A percentile compares a stretch with the other conserved stretches of the same genome.
Conservation (phyloP, 768 basidiomycete genomes). For the Pleurotus tuber-regium region DNA sequence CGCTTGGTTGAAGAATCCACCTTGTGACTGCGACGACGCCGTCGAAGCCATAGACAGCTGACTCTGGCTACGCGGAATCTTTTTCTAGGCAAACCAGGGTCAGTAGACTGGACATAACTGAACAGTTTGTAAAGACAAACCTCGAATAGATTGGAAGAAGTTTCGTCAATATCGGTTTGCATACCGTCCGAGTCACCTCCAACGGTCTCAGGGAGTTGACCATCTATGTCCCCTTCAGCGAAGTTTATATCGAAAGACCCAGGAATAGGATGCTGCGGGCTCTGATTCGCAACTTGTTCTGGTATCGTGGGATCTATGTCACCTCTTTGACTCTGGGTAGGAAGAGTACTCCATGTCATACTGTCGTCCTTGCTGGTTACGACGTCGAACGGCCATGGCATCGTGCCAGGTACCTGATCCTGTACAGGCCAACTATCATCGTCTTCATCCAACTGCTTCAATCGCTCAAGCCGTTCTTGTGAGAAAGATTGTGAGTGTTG, state of each 20-base stretch:
- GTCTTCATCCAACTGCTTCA: slow-evolving; percentile 47
- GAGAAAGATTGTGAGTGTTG: slow-evolving; percentile 33
- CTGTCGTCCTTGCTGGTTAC: slow-evolving; percentile 59
- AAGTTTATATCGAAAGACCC: slow-evolving; percentile 35
- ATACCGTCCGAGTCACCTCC: slow-evolving; percentile 31
- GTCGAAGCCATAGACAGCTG: slow-evolving; percentile 56
- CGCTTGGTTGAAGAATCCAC: slow-evolving; percentile 69
- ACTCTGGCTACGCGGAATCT: slow-evolving; percentile 42
- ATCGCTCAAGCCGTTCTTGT: slow-evolving; percentile 21
- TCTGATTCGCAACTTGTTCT: slow-evolving; percentile 14
- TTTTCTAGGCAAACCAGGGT: slow-evolving; percentile 18
- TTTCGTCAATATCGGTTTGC: neutral
- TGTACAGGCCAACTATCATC: slow-evolving; percentile 79
- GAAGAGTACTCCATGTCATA: slow-evolving; percentile 73
- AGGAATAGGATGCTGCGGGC: slow-evolving; percentile 18
- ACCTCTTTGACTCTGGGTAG: slow-evolving; percentile 52
- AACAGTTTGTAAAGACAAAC: neutral
- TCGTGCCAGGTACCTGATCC: slow-evolving; percentile 53
- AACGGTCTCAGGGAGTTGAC: slow-evolving; percentile 28
- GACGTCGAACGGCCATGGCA: slow-evolving; percentile 62
- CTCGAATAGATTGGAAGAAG: neutral
- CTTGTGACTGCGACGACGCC: slow-evolving; percentile 43
- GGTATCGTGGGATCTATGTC: slow-evolving; percentile 30
- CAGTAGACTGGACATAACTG: slow-evolving; percentile 1
- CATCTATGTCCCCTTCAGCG: slow-evolving; percentile 30